Evolutionary conservation across 139 green algal genomes (phyloP).

Genomic region (Chloropicon primus): DNA sequence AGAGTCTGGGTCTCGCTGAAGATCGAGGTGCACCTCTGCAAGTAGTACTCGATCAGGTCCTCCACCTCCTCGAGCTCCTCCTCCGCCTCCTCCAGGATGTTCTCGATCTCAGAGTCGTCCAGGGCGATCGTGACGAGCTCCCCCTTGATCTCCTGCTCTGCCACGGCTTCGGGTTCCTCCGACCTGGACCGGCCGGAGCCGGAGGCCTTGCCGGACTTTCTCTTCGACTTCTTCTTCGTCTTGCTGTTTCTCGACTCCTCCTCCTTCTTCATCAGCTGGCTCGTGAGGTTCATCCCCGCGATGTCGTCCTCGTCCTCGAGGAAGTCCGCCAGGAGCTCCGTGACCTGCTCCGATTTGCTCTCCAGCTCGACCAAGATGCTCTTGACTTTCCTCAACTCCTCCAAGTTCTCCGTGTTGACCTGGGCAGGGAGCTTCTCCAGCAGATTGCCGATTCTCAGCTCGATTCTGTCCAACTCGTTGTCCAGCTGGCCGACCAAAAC

Average conservation of each 20-base stretch:
- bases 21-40: constrained; percentile 55
- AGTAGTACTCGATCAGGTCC: constrained; percentile 89
- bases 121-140: not conserved
- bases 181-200: not conserved
- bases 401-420: constrained; percentile 80
- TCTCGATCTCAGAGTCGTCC: constrained; percentile 48
- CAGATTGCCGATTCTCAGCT: constrained; percentile 40
- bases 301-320: constrained; percentile 92
- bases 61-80: constrained; percentile 61
- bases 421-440: constrained; percentile 66
- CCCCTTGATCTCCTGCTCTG: not conserved
- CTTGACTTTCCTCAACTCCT: constrained; percentile 83
- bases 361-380: constrained; percentile 74
- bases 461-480: constrained; percentile 53
- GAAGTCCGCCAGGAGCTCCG: constrained; percentile 70
- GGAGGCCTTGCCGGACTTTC: not conserved
- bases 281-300: constrained; percentile 72
- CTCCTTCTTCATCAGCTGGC: constrained; percentile 58
- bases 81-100: constrained; percentile 63
- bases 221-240: not conserved
- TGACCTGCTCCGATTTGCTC: constrained; percentile 28
- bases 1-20: constrained; percentile 54
- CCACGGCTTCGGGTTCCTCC: not conserved
- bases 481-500: constrained; percentile 75
- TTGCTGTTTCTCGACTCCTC: constrained; percentile 18